These are phyloP conservation scores for Pseudoneurospora amorphoporcata DNA, from an alignment of 495 filamentous ascomycete genomes.

Conservation along the genomic window DNA sequence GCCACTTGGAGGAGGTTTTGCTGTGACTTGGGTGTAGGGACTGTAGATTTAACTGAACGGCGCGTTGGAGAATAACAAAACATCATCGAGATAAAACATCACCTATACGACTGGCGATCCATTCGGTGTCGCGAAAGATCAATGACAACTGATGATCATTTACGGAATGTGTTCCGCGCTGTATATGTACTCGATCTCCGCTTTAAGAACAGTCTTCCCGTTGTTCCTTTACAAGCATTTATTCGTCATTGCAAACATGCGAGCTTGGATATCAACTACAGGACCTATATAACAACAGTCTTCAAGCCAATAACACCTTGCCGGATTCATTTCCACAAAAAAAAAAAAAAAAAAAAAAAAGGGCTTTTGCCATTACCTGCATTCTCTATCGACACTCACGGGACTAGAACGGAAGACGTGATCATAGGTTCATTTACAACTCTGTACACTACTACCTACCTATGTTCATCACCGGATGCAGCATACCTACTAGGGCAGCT, in stretches of 20 bases:
- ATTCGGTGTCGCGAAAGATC: not conserved
- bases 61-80: not conserved
- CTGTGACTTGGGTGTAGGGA: too few species aligned
- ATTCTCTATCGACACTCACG: not conserved
- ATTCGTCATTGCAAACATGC: not conserved
- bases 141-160: not conserved
- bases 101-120: not conserved
- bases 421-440: not conserved
- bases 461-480: not conserved
- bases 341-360: too few species aligned
- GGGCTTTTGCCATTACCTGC: too few species aligned
- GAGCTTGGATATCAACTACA: not conserved
- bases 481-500: not conserved
- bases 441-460: not conserved
- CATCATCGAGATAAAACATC: not conserved
- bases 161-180: not conserved
- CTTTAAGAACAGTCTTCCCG: not conserved
- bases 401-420: not conserved
- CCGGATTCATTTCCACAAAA: not conserved
- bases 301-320: not conserved
- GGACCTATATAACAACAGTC: not conserved
- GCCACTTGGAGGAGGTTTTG: too few species aligned
- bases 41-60: too few species aligned
- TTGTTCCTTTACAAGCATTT: not conserved
- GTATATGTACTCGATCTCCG: not conserved